phyloP scores from a whole-genome alignment of 768 basidiomycete species.

The Suillus discolor region DNA sequence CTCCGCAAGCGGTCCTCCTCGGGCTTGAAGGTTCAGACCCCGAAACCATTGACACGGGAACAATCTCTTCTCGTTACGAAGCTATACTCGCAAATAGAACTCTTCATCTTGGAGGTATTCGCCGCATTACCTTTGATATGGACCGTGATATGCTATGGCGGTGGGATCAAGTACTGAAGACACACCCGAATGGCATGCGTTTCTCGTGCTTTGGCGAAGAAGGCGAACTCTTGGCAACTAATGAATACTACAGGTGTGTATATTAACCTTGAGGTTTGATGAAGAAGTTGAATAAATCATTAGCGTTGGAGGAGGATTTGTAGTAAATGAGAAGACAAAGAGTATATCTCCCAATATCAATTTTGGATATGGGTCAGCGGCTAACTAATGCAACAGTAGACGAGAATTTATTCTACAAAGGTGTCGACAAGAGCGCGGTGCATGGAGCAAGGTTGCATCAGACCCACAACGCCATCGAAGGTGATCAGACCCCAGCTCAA shows the following conservation, averaged over 20 bases:
- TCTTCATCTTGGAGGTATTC: slow-evolving; percentile 71
- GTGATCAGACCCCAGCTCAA: slow-evolving; percentile 16
- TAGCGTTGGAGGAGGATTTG: slow-evolving; percentile 91
- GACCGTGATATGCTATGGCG: slow-evolving; percentile 93
- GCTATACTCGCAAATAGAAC: slow-evolving; percentile 65
- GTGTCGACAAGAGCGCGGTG: slow-evolving; percentile 80
- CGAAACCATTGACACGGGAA: slow-evolving; percentile 89
- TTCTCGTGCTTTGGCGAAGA: slow-evolving; percentile 81
- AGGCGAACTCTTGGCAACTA: slow-evolving; percentile 90
- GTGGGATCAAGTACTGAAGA: slow-evolving; percentile 86
- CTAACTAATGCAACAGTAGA: slow-evolving; percentile 52
- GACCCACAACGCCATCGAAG: slow-evolving; percentile 44
- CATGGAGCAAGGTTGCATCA: slow-evolving; percentile 81
- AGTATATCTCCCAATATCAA: slow-evolving; percentile 40
- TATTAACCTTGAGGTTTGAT: not conserved
- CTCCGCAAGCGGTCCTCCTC: slow-evolving; percentile 83
- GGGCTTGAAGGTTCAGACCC: slow-evolving; percentile 90
- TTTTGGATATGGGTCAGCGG: not conserved
- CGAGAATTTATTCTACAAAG: slow-evolving; percentile 94
- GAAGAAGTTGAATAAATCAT: not conserved
- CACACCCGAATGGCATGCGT: slow-evolving; percentile 92
- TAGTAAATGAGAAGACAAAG: slow-evolving; percentile 94
- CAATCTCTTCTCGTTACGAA: slow-evolving; percentile 75
- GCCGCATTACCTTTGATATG: slow-evolving; percentile 84
- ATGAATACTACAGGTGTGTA: slow-evolving; percentile 82